A percentile compares a stretch with the other conserved stretches of the same genome.
phyloP scores from a whole-genome alignment of 257 asterid genomes.

The Osmanthus fragrans region DNA sequence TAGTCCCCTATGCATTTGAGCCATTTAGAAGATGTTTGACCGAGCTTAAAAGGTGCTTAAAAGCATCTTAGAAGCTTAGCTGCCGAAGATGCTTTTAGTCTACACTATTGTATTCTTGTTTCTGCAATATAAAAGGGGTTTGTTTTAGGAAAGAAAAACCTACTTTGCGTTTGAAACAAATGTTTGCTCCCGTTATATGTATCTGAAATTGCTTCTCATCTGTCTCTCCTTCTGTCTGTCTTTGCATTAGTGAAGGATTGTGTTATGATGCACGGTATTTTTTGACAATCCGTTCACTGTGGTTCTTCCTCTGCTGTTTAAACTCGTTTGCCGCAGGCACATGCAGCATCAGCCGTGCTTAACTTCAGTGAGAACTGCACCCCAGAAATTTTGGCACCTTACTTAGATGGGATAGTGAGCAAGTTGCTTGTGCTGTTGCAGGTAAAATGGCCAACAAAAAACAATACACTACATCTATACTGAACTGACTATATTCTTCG shows the following conservation, averaged over 20 bases:
- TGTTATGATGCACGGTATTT: neutral
- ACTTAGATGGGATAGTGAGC: slow-evolving; percentile 81
- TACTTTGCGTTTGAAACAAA: neutral
- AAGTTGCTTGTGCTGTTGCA: slow-evolving; percentile 78
- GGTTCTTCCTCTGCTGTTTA: neutral
- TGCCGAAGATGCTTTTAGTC: neutral
- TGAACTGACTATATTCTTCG: neutral
- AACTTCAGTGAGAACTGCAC: slow-evolving; percentile 95
- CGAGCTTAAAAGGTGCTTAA: neutral
- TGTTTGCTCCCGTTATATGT: neutral
- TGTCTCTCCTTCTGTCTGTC: neutral
- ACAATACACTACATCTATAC: neutral
- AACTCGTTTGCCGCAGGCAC: slow-evolving; percentile 61
- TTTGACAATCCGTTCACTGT: neutral
- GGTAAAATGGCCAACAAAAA: slow-evolving; percentile 36
- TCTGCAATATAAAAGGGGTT: neutral
- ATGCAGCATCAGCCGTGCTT: slow-evolving; percentile 94
- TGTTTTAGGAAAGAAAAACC: neutral
- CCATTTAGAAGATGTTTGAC: neutral
- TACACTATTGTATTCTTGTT: neutral
- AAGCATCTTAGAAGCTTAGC: neutral
- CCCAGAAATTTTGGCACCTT: slow-evolving; percentile 80
- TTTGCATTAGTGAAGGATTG: neutral
- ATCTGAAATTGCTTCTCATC: neutral
- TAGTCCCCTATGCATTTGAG: neutral